Conservation (phyloP, 2,329 filamentous ascomycete genomes). For the Trichoderma simmonsii region DNA sequence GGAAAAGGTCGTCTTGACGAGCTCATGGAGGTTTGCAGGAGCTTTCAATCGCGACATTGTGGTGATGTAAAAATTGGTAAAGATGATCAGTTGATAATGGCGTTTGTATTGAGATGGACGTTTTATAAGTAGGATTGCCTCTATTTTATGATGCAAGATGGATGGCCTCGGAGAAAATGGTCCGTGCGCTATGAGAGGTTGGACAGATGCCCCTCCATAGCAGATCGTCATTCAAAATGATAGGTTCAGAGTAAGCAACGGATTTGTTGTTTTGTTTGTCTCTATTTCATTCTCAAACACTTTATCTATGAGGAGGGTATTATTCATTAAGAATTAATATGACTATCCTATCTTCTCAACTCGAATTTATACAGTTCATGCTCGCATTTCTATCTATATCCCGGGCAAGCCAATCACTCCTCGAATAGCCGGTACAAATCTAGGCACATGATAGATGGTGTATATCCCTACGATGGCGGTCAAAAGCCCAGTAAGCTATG, state of each 20-base stretch:
- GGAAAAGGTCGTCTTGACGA: constrained; percentile 49
- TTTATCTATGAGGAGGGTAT: not conserved
- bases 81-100: not conserved
- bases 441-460: constrained; percentile 49
- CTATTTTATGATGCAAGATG: not conserved
- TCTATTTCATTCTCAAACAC: not conserved
- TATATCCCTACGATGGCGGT: constrained; percentile 48
- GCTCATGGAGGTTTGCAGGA: constrained; percentile 47
- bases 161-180: not conserved
- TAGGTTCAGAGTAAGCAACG: not conserved
- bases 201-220: not conserved
- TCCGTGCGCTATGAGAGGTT: not conserved
- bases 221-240: not conserved
- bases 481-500: constrained; percentile 52
- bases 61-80: not conserved
- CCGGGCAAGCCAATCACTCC: constrained; percentile 49
- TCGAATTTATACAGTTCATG: not conserved
- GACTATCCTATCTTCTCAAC: not conserved
- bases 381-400: constrained; percentile 35
- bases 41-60: constrained; percentile 39
- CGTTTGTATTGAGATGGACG: not conserved
- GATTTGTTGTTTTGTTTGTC: not conserved
- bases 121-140: not conserved
- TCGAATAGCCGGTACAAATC: constrained; percentile 47
- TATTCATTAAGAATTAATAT: not conserved